Evolutionary conservation across 495 filamentous ascomycete species (phyloP).

Genomic region (Aspergillus cavernicola): DNA sequence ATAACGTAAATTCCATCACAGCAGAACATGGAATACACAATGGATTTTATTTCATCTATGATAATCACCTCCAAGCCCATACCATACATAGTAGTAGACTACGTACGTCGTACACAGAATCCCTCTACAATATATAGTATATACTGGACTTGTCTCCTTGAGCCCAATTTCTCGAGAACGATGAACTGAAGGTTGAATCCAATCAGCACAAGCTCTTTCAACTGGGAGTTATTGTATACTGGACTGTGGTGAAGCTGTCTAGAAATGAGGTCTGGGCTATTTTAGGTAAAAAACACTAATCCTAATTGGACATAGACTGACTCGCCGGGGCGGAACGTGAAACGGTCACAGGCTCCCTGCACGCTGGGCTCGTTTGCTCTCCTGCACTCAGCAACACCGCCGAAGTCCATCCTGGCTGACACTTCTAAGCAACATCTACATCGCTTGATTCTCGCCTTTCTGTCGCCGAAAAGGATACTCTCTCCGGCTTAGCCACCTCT

Average conservation of each 20-base stretch:
- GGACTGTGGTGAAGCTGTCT: neutral
- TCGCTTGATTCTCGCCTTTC: constrained; percentile 4
- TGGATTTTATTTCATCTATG: too few species aligned
- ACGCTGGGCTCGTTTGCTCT: constrained; percentile 30
- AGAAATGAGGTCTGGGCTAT: constrained; percentile 16
- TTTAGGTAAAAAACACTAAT: constrained; percentile 16
- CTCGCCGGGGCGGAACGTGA: constrained; percentile 18
- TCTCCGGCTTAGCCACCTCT: neutral
- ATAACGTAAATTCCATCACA: too few species aligned
- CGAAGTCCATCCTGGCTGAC: constrained; percentile 19
- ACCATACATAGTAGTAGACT: too few species aligned
- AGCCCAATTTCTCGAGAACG: too few species aligned
- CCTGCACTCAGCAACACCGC: constrained; percentile 30
- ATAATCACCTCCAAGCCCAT: too few species aligned
- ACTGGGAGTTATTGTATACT: too few species aligned
- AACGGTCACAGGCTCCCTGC: constrained; percentile 28
- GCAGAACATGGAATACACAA: too few species aligned
- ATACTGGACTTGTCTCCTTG: too few species aligned
- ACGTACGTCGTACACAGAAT: too few species aligned
- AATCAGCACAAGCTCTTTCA: too few species aligned
- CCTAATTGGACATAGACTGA: constrained; percentile 12
- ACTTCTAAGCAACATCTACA: constrained; percentile 15
- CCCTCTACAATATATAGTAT: too few species aligned
- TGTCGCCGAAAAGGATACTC: constrained; percentile 1
- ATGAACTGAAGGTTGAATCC: too few species aligned